phyloP scores from a whole-genome alignment of 768 basidiomycete genomes.

The Suillus bovinus region DNA sequence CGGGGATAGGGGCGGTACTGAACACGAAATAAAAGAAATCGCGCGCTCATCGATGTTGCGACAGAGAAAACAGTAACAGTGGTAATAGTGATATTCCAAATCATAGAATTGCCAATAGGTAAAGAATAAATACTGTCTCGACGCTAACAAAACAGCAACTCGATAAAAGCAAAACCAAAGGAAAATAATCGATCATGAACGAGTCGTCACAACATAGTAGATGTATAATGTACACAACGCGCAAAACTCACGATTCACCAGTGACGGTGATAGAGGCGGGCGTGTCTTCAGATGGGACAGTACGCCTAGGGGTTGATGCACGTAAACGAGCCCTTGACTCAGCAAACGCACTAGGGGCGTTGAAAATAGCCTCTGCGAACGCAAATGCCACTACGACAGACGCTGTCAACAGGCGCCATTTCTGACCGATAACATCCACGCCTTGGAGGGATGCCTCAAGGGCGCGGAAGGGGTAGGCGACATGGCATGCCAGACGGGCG shows the following conservation, averaged over 20 bases:
- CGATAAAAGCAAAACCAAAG: conserved; percentile 17
- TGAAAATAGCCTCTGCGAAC: conserved; percentile 63
- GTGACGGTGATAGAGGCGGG: background rate
- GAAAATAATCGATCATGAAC: conserved; percentile 11
- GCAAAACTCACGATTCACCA: conserved; percentile 9
- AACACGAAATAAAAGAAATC: background rate
- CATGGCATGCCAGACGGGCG: conserved; percentile 58
- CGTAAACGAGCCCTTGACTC: conserved; percentile 28
- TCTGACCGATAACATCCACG: conserved; percentile 54
- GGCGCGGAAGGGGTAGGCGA: conserved; percentile 52
- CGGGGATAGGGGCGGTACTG: background rate
- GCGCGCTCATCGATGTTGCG: background rate
- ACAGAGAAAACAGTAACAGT: background rate
- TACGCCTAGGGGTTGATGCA: conserved; percentile 24
- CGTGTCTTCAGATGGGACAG: conserved; percentile 22
- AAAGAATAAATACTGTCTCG: conserved; percentile 3
- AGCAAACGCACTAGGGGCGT: conserved; percentile 43
- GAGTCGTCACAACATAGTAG: background rate
- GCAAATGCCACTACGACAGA: conserved; percentile 61
- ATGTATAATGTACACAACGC: background rate
- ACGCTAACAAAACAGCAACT: conserved; percentile 9
- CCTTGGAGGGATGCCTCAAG: conserved; percentile 30
- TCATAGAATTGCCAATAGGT: conserved; percentile 1
- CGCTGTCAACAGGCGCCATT: conserved; percentile 57
- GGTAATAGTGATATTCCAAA: background rate